Base-by-base conservation (phyloP, 306 rosid genomes). In the Acmispon strigosus region DNA sequence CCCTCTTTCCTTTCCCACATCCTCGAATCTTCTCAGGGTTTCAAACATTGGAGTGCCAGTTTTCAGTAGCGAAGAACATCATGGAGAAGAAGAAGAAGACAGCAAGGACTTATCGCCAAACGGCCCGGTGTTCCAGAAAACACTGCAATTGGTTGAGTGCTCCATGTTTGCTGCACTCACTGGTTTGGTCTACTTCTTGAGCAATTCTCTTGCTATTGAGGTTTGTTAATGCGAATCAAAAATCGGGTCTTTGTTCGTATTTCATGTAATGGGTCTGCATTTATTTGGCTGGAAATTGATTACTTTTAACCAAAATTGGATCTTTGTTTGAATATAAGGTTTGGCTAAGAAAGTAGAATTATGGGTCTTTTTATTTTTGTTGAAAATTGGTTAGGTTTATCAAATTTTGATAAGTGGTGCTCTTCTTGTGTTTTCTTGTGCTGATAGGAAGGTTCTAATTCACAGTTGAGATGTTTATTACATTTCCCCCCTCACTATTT, bases 141-240 rank as follows among this genome's bases (percentile, higher is more conserved):
- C 97, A 7, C 69, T 94, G 53, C 97, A 91, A 37, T 58, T 94
- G 88, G 99, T 94, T 55, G 99, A 94, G 83, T 94, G 99, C 78
- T 89, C 99, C 81, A 94, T 94, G 99, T 89, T 91, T 57, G 92
- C 99, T 43, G 96, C 99, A 2, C 96, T 94, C 54, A 86, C 94
- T 22, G 99, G 99, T 41, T 80, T 94, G 82, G 99, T 94, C 60
- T 94, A 89, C 63, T 91, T 94, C 84, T 81, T 91, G 85, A 94
- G 99, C 85, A 94, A 84, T 80, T 87, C 99, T 16, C 95, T 94
- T 12, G 86, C 92, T 32, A 87, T 94, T 66, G 97, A 94, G 96
- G 96, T 94, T 78, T 39, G 87, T 76, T 47, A 2, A 32, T 39
- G 15, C 34, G 17, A 53, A 22, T 74, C 3, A 13, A 32, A 62